phyloP scores from a whole-genome alignment of 2,329 filamentous ascomycete genomes.

The Sodiomyces alkalinus region DNA sequence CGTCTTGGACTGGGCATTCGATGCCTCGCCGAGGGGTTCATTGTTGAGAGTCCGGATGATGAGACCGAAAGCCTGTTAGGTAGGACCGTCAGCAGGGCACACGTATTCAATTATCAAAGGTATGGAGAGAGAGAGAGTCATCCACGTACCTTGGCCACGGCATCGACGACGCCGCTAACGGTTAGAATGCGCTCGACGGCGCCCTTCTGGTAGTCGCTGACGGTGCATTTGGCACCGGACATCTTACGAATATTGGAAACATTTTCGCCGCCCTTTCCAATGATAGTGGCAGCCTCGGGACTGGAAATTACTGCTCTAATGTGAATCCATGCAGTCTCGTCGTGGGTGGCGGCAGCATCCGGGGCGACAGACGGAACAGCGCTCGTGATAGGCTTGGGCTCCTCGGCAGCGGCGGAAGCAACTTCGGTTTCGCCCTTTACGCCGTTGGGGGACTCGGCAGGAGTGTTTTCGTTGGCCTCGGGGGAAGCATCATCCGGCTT shows the following conservation, averaged over 20 bases:
- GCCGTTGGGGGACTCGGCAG: conserved; percentile 31
- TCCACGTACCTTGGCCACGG: conserved; percentile 79
- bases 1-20: conserved; percentile 87
- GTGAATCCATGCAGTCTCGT: conserved; percentile 94
- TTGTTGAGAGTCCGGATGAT: conserved; percentile 98
- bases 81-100: conserved; percentile 2
- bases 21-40: conserved; percentile 75
- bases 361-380: conserved; percentile 22
- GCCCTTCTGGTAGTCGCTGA: conserved; percentile 94
- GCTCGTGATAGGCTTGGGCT: conserved; percentile 32
- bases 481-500: conserved; percentile 22
- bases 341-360: conserved; percentile 46
- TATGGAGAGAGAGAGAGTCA: no score
- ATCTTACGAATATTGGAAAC: conserved; percentile 91
- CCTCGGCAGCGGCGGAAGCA: conserved; percentile 50
- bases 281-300: conserved; percentile 91
- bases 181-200: conserved; percentile 96
- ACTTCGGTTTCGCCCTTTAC: conserved; percentile 44
- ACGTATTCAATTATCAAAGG: neutral
- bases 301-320: conserved; percentile 95
- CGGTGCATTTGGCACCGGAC: conserved; percentile 95
- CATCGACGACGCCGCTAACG: conserved; percentile 91
- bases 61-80: conserved; percentile 70
- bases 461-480: conserved; percentile 26
- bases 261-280: conserved; percentile 97